Evolutionary conservation across 208 protist genomes (phyloP), one percentile per base, ranked within the genome.

Genomic region (Trypanosoma theileri): DNA sequence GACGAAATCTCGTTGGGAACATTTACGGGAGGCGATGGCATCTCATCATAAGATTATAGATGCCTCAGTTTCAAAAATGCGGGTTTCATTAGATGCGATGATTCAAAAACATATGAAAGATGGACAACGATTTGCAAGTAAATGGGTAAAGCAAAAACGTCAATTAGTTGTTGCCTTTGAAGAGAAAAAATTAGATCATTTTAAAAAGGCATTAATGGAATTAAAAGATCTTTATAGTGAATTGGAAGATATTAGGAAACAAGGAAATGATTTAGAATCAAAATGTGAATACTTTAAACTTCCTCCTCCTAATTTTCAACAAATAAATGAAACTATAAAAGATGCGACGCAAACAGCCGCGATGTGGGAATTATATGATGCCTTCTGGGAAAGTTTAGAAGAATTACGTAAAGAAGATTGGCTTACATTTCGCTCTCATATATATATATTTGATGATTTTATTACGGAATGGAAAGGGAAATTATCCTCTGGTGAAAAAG

Each of bases 381-480:
- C 72, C 41, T 98, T 90, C 69, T 62, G 79, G 35, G 80, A 72
- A 48, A 80, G 87, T 64, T 76, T 98, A 10, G 81, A 59, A 55
- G 79, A 73, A 57, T 66, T 98, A 21, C 81, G 88, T 52, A 57
- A 77, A 13, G 91, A 98, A 77, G 92, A 98, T 71, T 99, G 97
- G 97, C 79, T 98, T 51, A 94, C 92, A 9, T 98, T 99, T 71
- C 92, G 97, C 58, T 62, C 84, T 14, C 89, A 97, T 72, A 88
- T 81, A 66, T 97, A 91, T 64, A 71, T 92, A 35, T 97, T 99
- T 76, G 95, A 98, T 35, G 97, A 98, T 71, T 98, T 98, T 65
- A 87, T 96, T 73, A 86, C 84, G 50, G 86, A 93, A 19, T 98
- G 95, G 96, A 59, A 60, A 21, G 68, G 52, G 11, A 87, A 74